Evolutionary conservation across 306 rosid species (phyloP).

Genomic region (Cicer arietinum): DNA sequence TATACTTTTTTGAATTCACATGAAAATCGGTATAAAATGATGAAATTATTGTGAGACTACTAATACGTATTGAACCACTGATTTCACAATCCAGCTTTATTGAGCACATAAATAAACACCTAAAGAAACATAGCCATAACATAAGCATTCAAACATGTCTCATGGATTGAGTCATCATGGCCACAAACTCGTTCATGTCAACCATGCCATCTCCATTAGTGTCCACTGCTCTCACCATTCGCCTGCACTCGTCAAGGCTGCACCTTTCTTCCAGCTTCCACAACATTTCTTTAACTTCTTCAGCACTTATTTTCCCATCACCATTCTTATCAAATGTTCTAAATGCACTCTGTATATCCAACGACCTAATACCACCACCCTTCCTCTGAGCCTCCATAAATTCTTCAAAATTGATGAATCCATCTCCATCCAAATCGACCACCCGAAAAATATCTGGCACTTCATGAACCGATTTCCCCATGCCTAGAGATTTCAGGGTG

Average conservation of each 20-base stretch:
- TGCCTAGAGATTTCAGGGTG: slow-evolving; percentile 64
- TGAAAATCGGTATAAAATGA: no score
- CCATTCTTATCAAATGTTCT: slow-evolving; percentile 67
- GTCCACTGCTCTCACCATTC: slow-evolving; percentile 84
- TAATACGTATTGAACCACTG: background rate
- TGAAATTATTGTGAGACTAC: no score
- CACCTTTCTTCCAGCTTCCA: slow-evolving; percentile 72
- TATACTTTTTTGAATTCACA: no score
- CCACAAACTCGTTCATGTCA: slow-evolving; percentile 76
- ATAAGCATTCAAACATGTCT: slow-evolving; percentile 37
- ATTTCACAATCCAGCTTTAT: background rate
- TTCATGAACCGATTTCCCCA: slow-evolving; percentile 54
- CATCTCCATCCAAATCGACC: slow-evolving; percentile 84
- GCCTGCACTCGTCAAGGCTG: slow-evolving; percentile 70
- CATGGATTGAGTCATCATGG: slow-evolving; percentile 74
- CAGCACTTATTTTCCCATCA: slow-evolving; percentile 88
- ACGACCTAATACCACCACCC: slow-evolving; percentile 65
- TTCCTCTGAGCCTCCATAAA: slow-evolving; percentile 76
- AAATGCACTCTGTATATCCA: slow-evolving; percentile 72
- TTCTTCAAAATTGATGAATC: slow-evolving; percentile 72
- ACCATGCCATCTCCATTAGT: slow-evolving; percentile 86
- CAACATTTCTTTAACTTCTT: slow-evolving; percentile 69
- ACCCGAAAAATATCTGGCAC: slow-evolving; percentile 71
- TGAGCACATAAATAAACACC: background rate
- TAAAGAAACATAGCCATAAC: slow-evolving; percentile 16